Conservation (phyloP, 2,329 filamentous ascomycete genomes). For the Stagonosporopsis vannaccii region DNA sequence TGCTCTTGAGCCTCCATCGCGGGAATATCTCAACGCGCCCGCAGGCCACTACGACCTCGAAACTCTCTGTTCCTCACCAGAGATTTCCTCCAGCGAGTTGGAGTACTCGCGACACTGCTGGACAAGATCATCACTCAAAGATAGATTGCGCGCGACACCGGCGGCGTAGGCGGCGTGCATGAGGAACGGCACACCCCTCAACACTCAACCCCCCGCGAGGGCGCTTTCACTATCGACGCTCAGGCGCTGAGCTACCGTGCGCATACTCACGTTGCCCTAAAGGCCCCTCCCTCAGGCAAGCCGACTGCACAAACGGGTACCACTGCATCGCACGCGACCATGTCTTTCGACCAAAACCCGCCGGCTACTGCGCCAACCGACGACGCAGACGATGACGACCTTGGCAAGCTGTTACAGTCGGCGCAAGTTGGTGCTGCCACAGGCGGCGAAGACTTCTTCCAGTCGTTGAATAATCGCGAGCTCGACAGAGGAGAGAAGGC, state of each 20-base stretch:
- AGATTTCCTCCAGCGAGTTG: background rate
- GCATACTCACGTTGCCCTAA: background rate
- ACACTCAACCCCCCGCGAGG: conserved; percentile 24
- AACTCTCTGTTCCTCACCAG: background rate
- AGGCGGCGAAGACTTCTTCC: conserved; percentile 33
- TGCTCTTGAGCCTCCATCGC: conserved; percentile 14
- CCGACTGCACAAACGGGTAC: background rate
- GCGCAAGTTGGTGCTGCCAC: conserved; percentile 29
- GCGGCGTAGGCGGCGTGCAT: conserved; percentile 27
- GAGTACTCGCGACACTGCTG: background rate
- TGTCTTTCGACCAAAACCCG: conserved; percentile 30
- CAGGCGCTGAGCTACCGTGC: conserved; percentile 5
- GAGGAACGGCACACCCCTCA: conserved; percentile 28
- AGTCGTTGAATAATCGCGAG: conserved; percentile 40
- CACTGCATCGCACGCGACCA: conserved; percentile 29
- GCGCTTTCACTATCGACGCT: conserved; percentile 21
- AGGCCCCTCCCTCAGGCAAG: background rate
- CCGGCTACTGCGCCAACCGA: conserved; percentile 13
- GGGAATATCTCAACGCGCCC: conserved; percentile 18
- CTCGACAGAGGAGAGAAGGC: conserved; percentile 75
- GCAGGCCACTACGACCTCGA: conserved; percentile 20
- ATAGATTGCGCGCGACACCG: conserved; percentile 5
- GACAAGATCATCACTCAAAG: background rate
- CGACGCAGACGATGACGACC: conserved; percentile 31
- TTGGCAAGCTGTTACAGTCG: conserved; percentile 29